These are phyloP conservation scores for Colletotrichum lupini DNA, from an alignment of 2,329 filamentous ascomycete species.

Conservation along the genomic window DNA sequence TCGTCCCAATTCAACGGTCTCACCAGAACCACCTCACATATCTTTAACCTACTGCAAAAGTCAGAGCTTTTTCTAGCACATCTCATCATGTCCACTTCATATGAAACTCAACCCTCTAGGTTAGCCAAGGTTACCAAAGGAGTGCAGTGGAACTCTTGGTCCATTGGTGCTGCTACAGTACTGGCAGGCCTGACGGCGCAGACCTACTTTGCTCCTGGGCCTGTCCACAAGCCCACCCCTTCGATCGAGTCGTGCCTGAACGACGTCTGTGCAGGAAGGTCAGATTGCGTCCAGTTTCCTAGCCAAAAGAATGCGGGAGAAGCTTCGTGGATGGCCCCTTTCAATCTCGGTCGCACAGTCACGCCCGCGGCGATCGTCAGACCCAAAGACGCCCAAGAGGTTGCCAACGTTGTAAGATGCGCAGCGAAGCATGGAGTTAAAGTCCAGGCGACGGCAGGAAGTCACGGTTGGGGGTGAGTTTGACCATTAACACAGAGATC, in stretches of 20 bases:
- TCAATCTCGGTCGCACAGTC: conserved; percentile 61
- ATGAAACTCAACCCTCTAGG: not conserved
- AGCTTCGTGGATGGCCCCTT: conserved; percentile 58
- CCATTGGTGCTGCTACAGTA: not conserved
- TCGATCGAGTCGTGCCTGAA: conserved; percentile 56
- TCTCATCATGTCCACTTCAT: not conserved
- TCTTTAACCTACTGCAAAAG: not conserved
- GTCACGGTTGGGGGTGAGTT: conserved; percentile 69
- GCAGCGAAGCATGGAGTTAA: conserved; percentile 59
- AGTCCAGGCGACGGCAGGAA: conserved; percentile 71
- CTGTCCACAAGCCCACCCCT: not conserved
- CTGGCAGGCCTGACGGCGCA: not conserved
- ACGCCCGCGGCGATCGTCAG: conserved; percentile 67
- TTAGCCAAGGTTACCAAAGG: not conserved
- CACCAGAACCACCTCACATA: not conserved
- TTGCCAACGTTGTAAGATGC: conserved; percentile 67
- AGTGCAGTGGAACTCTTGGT: not conserved
- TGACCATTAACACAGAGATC: no score
- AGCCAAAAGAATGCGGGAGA: conserved; percentile 46
- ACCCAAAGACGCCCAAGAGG: conserved; percentile 62
- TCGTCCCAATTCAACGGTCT: no score
- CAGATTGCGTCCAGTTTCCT: conserved; percentile 53
- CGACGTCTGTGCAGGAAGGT: conserved; percentile 55
- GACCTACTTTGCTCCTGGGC: not conserved
- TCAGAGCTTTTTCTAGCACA: no score